These are phyloP conservation scores for Coemansia sp. DNA, from an alignment of 192 early-diverging fungal genomes.

Conservation along the genomic window DNA sequence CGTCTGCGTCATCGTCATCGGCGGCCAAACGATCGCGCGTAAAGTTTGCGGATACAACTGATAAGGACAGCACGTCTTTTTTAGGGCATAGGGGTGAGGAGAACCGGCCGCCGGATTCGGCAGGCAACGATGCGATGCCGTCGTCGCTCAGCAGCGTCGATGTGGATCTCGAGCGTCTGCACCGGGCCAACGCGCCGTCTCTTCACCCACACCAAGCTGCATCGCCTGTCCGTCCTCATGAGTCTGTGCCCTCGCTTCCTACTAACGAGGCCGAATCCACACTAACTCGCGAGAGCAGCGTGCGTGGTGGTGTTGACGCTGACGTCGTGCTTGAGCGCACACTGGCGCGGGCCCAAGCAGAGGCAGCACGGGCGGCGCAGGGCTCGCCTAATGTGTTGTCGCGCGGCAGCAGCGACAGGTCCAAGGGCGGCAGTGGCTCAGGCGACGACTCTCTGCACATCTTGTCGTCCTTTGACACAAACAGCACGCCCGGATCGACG, in stretches of 20 bases:
- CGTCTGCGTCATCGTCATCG: not conserved
- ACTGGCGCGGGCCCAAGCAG: not conserved
- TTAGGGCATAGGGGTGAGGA: slow-evolving; percentile 48
- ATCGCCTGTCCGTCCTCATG: too few species aligned
- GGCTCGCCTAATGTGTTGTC: not conserved
- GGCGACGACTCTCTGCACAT: slow-evolving; percentile 46
- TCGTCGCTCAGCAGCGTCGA: slow-evolving; percentile 25
- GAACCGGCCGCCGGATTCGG: slow-evolving; percentile 17
- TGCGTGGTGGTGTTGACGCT: not conserved
- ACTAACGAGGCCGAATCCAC: not conserved
- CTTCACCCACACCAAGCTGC: slow-evolving; percentile 28
- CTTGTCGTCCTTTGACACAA: slow-evolving; percentile 37
- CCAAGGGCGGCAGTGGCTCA: slow-evolving; percentile 18
- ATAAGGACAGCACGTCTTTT: slow-evolving; percentile 25
- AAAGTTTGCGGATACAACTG: slow-evolving; percentile 10
- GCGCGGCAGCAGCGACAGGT: slow-evolving; percentile 25
- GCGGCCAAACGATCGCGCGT: slow-evolving; percentile 9
- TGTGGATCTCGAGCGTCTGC: slow-evolving; percentile 26
- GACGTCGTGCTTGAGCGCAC: slow-evolving; percentile 7
- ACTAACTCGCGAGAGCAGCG: slow-evolving; percentile 10
- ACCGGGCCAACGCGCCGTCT: slow-evolving; percentile 22
- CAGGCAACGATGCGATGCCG: slow-evolving; percentile 14
- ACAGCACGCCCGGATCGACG: slow-evolving; percentile 37
- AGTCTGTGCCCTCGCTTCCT: too few species aligned
- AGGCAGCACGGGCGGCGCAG: not conserved